Evolutionary conservation across 2,329 filamentous ascomycete genomes (phyloP).

Genomic region (Xenosphaeropsis pyriputrescens): DNA sequence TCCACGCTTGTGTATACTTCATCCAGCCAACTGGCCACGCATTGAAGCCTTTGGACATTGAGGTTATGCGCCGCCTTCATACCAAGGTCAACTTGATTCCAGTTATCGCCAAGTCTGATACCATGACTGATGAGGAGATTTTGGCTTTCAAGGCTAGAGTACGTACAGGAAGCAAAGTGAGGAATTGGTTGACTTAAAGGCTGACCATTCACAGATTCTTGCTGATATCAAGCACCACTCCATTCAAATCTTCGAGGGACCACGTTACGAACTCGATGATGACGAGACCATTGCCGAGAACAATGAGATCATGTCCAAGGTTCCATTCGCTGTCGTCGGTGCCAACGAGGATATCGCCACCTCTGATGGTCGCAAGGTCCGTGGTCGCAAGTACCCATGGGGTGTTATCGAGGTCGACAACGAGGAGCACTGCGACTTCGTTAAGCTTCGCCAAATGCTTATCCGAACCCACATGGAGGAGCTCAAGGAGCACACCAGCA

Average conservation of each 20-base stretch:
- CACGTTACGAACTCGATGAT: slow-evolving; percentile 95
- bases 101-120: slow-evolving; percentile 97
- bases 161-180: slow-evolving; percentile 25
- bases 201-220: slow-evolving; percentile 55
- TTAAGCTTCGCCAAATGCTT: slow-evolving; percentile 99
- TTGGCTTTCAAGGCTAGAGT: slow-evolving; percentile 89
- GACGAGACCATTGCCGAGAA: slow-evolving; percentile 99
- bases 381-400: slow-evolving; percentile 94
- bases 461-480: slow-evolving; percentile 99
- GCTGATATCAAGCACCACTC: slow-evolving; percentile 93
- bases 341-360: slow-evolving; percentile 89
- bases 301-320: slow-evolving; percentile 99
- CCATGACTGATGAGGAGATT: slow-evolving; percentile 94
- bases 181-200: neutral
- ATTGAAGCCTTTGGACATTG: slow-evolving; percentile 94
- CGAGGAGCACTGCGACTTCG: slow-evolving; percentile 99
- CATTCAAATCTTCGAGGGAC: slow-evolving; percentile 98
- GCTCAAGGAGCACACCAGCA: slow-evolving; percentile 99
- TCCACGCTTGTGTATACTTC: slow-evolving; percentile 98
- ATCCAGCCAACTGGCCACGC: slow-evolving; percentile 98
- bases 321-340: slow-evolving; percentile 95
- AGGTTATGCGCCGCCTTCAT: slow-evolving; percentile 98
- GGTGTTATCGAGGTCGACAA: slow-evolving; percentile 98
- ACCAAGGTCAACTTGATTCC: slow-evolving; percentile 99
- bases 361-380: slow-evolving; percentile 85